phyloP scores from a whole-genome alignment of 106 monocot genomes.

The Allium fistulosum region DNA sequence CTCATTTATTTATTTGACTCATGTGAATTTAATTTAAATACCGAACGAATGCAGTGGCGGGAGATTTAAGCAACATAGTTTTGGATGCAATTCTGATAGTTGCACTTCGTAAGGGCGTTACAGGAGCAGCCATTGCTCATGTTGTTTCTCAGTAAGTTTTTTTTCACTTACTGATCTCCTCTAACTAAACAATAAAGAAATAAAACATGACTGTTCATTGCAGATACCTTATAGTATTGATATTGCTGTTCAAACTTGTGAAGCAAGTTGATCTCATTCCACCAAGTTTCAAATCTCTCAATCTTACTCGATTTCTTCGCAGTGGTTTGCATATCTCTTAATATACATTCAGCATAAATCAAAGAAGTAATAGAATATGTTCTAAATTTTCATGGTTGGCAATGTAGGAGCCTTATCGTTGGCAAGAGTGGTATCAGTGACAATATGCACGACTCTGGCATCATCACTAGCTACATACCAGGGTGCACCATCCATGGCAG shows the following conservation, averaged over 20 bases:
- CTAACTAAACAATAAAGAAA: no score
- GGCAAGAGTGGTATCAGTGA: conserved; percentile 77
- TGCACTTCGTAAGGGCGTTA: conserved; percentile 60
- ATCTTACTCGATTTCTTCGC: conserved; percentile 46
- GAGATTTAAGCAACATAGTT: conserved; percentile 75
- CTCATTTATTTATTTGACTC: not conserved
- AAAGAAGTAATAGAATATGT: not conserved
- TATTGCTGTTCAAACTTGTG: conserved; percentile 47
- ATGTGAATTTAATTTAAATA: no score
- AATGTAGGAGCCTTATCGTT: conserved; percentile 62
- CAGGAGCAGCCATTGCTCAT: conserved; percentile 88
- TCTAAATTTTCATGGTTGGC: not conserved
- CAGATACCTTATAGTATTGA: conserved; percentile 58
- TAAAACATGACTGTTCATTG: not conserved
- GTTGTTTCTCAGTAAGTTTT: conserved; percentile 82
- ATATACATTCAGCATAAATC: not conserved
- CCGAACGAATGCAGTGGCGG: conserved; percentile 39
- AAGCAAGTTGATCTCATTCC: conserved; percentile 56
- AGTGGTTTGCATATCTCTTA: conserved; percentile 7
- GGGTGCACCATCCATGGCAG: conserved; percentile 72
- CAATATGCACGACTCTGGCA: conserved; percentile 78
- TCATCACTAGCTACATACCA: conserved; percentile 73
- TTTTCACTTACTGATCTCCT: not conserved
- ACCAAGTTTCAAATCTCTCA: conserved; percentile 52
- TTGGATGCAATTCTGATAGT: conserved; percentile 87